Percentiles rank a stretch among this genome's conserved stretches.
phyloP scores from a whole-genome alignment of 345 rosid species.

The Salix suchowensis region DNA sequence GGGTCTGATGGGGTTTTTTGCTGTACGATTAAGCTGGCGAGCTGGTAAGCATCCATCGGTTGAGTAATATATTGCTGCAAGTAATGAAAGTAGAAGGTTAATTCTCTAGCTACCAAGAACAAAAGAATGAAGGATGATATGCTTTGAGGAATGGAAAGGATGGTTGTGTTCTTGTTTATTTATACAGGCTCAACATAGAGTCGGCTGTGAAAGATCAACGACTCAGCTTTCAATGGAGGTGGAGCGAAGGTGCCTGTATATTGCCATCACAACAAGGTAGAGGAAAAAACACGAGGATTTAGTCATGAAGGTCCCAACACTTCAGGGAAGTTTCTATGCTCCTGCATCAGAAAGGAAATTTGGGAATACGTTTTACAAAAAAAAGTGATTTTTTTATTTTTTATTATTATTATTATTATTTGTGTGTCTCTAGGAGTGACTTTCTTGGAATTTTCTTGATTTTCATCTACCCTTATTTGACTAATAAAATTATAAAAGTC shows the following conservation, averaged over 20 bases:
- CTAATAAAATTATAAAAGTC: background rate
- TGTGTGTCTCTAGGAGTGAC: background rate
- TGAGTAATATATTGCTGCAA: background rate
- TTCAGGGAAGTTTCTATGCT: conserved; percentile 15
- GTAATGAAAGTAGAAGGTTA: background rate
- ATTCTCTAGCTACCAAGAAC: background rate
- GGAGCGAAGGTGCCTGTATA: conserved; percentile 8
- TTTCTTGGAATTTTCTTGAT: background rate
- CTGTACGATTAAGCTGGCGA: conserved; percentile 20
- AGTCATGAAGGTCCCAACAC: background rate
- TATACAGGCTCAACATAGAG: conserved; percentile 1
- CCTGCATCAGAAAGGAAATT: background rate
- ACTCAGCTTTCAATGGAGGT: conserved; percentile 21
- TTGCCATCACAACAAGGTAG: background rate
- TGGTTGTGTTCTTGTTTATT: conserved; percentile 7
- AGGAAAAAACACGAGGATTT: conserved; percentile 13
- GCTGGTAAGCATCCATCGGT: conserved; percentile 10
- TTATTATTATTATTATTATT: background rate
- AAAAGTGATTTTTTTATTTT: background rate
- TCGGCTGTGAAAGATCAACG: background rate
- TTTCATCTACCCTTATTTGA: background rate
- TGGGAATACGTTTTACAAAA: no score
- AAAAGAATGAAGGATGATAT: background rate
- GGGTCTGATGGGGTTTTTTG: conserved; percentile 27
- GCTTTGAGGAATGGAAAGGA: conserved; percentile 5